Evolutionary conservation across 208 protist species (phyloP).

Genomic region (Naegleria gruberi): DNA sequence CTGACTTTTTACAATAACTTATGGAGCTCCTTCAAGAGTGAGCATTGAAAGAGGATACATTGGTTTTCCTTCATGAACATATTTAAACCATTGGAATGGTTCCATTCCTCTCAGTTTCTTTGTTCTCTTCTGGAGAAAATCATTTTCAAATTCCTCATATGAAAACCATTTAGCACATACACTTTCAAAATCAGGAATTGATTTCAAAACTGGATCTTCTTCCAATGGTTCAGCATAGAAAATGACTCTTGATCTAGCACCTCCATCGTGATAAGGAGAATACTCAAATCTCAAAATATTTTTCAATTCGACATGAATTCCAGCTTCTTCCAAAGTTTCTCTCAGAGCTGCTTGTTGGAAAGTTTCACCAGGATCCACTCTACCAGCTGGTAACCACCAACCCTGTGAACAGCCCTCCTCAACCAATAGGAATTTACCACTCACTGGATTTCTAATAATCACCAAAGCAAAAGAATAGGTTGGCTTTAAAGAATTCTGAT

Average conservation of each 20-base stretch:
- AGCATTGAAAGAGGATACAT: background rate
- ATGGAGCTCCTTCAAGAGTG: background rate
- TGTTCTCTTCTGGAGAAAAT: background rate
- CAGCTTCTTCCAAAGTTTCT: conserved; percentile 27
- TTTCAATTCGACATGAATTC: conserved; percentile 11
- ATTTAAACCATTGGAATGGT: conserved; percentile 6
- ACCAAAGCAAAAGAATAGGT: background rate
- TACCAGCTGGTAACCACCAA: background rate
- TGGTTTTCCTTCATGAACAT: background rate
- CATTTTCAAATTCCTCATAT: background rate
- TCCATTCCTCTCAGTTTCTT: conserved; percentile 7
- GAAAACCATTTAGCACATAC: background rate
- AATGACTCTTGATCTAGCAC: background rate
- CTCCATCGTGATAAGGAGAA: background rate
- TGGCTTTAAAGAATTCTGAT: background rate
- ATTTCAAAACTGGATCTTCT: background rate
- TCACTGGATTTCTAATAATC: background rate
- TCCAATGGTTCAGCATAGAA: conserved; percentile 19
- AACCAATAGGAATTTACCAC: background rate
- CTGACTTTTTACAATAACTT: too few relatives aligned
- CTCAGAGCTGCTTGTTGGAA: conserved; percentile 3
- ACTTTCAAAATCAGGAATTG: background rate
- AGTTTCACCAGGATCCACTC: conserved; percentile 16
- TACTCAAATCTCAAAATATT: conserved; percentile 9
- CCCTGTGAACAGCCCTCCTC: background rate